Evolutionary conservation across 2,329 filamentous ascomycete genomes (phyloP).

Genomic region (Venturia effusa): DNA sequence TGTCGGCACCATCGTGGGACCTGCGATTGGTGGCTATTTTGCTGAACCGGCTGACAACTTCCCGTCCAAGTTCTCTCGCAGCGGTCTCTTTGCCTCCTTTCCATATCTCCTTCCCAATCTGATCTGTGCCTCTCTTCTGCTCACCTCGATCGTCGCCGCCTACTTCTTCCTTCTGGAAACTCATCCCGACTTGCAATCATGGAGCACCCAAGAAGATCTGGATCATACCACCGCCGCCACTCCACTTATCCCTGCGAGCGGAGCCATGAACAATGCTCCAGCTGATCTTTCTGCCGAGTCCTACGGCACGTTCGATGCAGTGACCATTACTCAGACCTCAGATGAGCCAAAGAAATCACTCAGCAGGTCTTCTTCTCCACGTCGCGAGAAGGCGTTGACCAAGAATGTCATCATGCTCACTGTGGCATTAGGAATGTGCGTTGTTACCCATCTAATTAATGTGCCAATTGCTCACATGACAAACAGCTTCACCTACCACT

Average conservation of each 20-base stretch:
- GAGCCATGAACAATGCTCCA: slow-evolving; percentile 60
- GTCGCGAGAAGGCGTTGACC: slow-evolving; percentile 41
- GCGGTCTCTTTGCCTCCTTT: slow-evolving; percentile 62
- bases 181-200: slow-evolving; percentile 67
- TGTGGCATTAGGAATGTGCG: slow-evolving; percentile 64
- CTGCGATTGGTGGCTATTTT: slow-evolving; percentile 78
- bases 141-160: slow-evolving; percentile 70
- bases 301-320: slow-evolving; percentile 61
- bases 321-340: slow-evolving; percentile 41
- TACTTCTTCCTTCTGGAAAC: slow-evolving; percentile 79
- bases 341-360: slow-evolving; percentile 28
- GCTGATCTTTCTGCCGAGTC: slow-evolving; percentile 68
- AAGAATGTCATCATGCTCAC: slow-evolving; percentile 64
- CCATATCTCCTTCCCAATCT: slow-evolving; percentile 87
- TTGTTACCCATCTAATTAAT: not conserved
- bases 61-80: slow-evolving; percentile 56
- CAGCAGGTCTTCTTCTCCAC: slow-evolving; percentile 29
- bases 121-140: slow-evolving; percentile 64
- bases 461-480: not conserved
- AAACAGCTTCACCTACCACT: slow-evolving; percentile 69
- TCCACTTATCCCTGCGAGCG: slow-evolving; percentile 63
- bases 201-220: slow-evolving; percentile 28
- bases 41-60: slow-evolving; percentile 67
- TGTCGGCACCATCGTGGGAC: slow-evolving; percentile 76
- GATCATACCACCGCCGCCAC: slow-evolving; percentile 48